Conservation (phyloP, 257 asterid species). For the Solanum commersonii region DNA sequence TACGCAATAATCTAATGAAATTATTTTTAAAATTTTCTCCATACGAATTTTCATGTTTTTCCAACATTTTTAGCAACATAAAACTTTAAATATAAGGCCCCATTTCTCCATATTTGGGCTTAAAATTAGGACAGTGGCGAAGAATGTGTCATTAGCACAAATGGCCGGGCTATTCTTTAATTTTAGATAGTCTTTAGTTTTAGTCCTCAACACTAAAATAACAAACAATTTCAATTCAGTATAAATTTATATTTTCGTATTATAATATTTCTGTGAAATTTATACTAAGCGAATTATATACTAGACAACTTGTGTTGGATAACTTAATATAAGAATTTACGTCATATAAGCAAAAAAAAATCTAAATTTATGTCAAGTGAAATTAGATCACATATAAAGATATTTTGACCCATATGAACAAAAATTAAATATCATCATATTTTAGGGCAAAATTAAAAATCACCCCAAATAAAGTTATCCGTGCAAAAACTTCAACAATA, state of each 20-base stretch:
- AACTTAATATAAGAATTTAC: no score
- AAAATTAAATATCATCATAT: background rate
- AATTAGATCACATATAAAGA: no score
- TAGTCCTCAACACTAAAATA: no score
- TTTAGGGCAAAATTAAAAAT: no score
- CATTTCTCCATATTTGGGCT: background rate
- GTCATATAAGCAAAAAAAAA: background rate
- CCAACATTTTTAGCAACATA: background rate
- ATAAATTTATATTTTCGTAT: no score
- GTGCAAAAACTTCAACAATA: background rate
- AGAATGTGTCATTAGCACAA: background rate
- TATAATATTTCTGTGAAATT: no score
- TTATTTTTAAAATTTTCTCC: no score
- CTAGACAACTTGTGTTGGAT: no score
- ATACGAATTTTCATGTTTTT: no score
- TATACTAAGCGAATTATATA: background rate
- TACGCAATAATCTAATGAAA: background rate
- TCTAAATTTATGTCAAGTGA: background rate
- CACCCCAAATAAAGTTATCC: background rate
- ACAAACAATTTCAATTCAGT: no score
- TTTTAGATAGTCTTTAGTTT: background rate
- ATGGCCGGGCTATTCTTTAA: background rate
- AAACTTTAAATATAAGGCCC: no score
- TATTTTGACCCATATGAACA: background rate
- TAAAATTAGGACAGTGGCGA: background rate